Percentiles rank a stretch among this genome's conserved stretches.
Conservation (phyloP, 139 green algal species). For the Eudorina sp. region DNA sequence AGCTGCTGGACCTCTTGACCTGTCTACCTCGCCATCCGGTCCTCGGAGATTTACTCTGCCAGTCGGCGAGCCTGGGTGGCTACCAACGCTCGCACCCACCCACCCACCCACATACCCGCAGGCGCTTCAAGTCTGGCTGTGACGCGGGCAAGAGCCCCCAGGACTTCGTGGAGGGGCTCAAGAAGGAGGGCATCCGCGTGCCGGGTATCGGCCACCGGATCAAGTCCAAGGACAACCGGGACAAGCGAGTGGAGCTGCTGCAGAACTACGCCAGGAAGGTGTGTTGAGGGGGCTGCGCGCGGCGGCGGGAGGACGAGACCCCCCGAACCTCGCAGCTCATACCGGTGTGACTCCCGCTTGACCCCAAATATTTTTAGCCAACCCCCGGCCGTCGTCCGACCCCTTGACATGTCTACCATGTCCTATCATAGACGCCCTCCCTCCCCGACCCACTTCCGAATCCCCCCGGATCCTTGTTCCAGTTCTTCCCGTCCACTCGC, state of each 20-base stretch:
- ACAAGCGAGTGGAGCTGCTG: slow-evolving; percentile 96
- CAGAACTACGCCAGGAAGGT: slow-evolving; percentile 83
- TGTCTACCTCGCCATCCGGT: too few species aligned
- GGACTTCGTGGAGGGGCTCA: slow-evolving; percentile 88
- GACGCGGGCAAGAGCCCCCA: slow-evolving; percentile 67
- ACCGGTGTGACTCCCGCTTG: too few species aligned
- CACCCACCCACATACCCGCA: too few species aligned
- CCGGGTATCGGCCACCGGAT: slow-evolving; percentile 95
- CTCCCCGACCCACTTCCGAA: too few species aligned
- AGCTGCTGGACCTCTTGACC: too few species aligned
- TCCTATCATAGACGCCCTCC: not conserved
- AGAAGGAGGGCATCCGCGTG: slow-evolving; percentile 80
- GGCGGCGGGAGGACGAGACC: not conserved
- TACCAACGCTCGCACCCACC: too few species aligned
- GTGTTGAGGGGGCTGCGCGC: not conserved
- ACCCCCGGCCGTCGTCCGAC: not conserved
- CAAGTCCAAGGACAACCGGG: slow-evolving; percentile 96
- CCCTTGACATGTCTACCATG: too few species aligned
- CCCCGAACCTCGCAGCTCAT: too few species aligned
- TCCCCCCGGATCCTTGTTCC: too few species aligned
- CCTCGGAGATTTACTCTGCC: too few species aligned
- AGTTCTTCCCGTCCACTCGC: slow-evolving; percentile 90
- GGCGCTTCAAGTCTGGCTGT: slow-evolving; percentile 79
- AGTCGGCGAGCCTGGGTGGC: too few species aligned
- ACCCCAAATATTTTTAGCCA: not conserved